phyloP scores from a whole-genome alignment of 2,329 filamentous ascomycete genomes.

The Trichoderma cornu-damae region DNA sequence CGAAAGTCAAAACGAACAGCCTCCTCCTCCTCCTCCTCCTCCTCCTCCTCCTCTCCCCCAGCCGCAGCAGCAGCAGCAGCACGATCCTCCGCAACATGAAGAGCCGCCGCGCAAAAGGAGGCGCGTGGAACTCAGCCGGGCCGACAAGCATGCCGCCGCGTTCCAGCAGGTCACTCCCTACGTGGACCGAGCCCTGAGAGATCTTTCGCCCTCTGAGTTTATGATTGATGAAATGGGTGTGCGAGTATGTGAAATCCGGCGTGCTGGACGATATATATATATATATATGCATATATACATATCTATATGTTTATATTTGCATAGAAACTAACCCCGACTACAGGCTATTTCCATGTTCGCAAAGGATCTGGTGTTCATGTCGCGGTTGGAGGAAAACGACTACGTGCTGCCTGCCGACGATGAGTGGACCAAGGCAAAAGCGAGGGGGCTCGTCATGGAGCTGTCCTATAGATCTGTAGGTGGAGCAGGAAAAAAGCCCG shows the following conservation, averaged over 20 bases:
- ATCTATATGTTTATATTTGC: too few relatives aligned
- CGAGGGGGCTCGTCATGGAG: slow-evolving; percentile 22
- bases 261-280: not conserved
- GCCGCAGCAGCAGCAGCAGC: not conserved
- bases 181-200: slow-evolving; percentile 26
- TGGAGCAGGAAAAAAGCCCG: not conserved
- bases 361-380: slow-evolving; percentile 23
- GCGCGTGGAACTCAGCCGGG: slow-evolving; percentile 25
- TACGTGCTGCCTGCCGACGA: slow-evolving; percentile 21
- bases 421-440: slow-evolving; percentile 20
- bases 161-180: slow-evolving; percentile 25
- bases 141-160: slow-evolving; percentile 17
- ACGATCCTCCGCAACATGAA: slow-evolving; percentile 15
- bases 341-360: slow-evolving; percentile 27
- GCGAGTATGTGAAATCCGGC: slow-evolving; percentile 25
- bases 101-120: slow-evolving; percentile 32
- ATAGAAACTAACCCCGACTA: slow-evolving; percentile 10
- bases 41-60: not conserved
- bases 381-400: slow-evolving; percentile 23
- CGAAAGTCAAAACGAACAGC: not conserved
- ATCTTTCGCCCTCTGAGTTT: slow-evolving; percentile 25
- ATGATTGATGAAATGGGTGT: slow-evolving; percentile 28
- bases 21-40: not conserved
- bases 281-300: too few relatives aligned
- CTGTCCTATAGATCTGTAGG: slow-evolving; percentile 24